Percentiles rank a stretch among this genome's conserved stretches.
Evolutionary conservation across 306 rosid genomes (phyloP).

Genomic region (Ceratonia siliqua): DNA sequence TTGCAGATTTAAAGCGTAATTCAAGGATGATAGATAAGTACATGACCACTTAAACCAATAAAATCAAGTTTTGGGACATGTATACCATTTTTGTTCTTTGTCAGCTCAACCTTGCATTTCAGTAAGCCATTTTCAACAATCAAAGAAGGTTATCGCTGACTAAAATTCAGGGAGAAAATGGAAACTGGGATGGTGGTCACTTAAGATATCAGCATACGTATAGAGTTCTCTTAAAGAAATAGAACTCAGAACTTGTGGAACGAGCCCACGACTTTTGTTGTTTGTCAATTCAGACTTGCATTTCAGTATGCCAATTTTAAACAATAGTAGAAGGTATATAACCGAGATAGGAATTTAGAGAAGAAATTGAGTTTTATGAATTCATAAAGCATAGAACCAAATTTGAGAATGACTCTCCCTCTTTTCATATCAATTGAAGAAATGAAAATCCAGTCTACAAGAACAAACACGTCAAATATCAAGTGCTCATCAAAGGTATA

Average conservation of each 20-base stretch:
- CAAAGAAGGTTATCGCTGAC: background rate
- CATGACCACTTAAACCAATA: background rate
- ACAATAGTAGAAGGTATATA: background rate
- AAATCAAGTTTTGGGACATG: background rate
- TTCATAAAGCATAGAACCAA: background rate
- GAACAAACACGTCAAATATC: background rate
- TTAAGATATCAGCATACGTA: background rate
- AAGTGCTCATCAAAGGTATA: background rate
- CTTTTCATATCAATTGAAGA: background rate
- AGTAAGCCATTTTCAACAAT: background rate
- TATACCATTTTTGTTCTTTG: background rate
- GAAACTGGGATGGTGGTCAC: background rate
- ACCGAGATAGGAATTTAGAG: background rate
- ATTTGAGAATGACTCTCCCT: background rate
- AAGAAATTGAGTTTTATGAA: background rate
- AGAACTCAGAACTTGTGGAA: background rate
- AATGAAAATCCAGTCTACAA: constrained; percentile 15
- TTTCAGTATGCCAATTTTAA: background rate
- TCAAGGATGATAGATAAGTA: background rate
- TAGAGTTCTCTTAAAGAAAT: background rate
- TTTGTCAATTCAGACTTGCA: background rate
- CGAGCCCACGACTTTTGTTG: background rate
- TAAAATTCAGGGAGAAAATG: background rate
- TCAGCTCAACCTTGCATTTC: background rate
- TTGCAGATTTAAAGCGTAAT: background rate